Base-by-base conservation (phyloP, 768 basidiomycete species). In the Lactifluus subvellereus region DNA sequence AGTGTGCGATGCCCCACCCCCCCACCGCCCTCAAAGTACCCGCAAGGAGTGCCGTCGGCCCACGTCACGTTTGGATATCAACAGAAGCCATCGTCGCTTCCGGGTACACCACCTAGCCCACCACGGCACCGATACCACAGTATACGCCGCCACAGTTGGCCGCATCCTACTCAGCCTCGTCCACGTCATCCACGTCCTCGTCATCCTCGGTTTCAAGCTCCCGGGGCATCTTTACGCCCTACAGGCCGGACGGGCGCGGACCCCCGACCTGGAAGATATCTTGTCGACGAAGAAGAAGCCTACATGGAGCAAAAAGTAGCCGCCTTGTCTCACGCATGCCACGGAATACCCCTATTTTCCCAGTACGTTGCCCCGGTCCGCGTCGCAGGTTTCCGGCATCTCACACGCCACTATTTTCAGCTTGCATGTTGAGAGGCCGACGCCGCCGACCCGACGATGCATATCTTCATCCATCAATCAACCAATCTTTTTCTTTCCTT, bases 231-330 rank as follows among this genome's bases (percentile, higher is more conserved):
- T 85, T 84, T 71, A 78, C 78, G 33, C 77, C 80, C 18, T 85
- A 80, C 76, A 77, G 76, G 60, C 79, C 69, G 35, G 77, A 82
- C 57, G 75, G 78, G 54, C 76, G 78, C 27, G 77, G n/a, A 82
- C 82, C 45, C 84, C 84, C 48, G 84, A 85, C 66, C 74, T 84
- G 57, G 77, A 80, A 37, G 76, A 78, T 63, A 72, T 78, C 63
- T 66, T 77, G 57, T 68, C 72, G 63, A 74, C 71, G 65, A 77
- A 75, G 73, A 77, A 76, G 70, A 73, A 71, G 64, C 59, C 71
- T 52, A 71, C 70, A 18, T 72, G 67, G 67, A 57, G 48, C 18
- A 54, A 43, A 38, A 66, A 68, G 47, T 68, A 56, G 32, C 30
- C 35, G 48, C 30, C 35, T 30, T 35, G 14, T 37, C 40, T 3